Percentiles rank a stretch among this genome's conserved stretches.
Evolutionary conservation across 805 yeast genomes (phyloP).

Genomic region (Yarrowia phangngaensis): DNA sequence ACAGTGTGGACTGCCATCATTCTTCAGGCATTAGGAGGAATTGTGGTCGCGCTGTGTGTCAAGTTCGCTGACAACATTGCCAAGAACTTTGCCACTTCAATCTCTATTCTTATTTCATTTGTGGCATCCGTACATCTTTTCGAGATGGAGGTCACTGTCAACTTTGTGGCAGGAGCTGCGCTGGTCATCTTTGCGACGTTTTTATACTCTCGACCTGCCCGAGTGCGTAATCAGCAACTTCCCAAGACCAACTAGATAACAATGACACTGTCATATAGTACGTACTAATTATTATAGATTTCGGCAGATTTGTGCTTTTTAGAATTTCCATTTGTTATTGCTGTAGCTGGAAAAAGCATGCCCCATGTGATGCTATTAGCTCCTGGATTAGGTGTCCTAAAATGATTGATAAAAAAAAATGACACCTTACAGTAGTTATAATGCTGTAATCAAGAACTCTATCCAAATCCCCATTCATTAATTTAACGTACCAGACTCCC

Average conservation of each 20-base stretch:
- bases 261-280: no score
- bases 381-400: no score
- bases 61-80: constrained; percentile 45
- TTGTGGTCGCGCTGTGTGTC: constrained; percentile 44
- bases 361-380: no score
- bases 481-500: no score
- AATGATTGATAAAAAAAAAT: no score
- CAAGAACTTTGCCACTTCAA: constrained; percentile 44
- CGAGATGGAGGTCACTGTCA: constrained; percentile 39
- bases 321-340: no score
- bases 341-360: no score
- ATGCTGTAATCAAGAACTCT: no score
- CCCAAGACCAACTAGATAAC: constrained; percentile 24
- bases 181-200: constrained; percentile 42
- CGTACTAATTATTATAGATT: no score
- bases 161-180: constrained; percentile 40
- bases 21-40: constrained; percentile 44
- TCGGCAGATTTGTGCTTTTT: no score
- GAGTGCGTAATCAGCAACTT: constrained; percentile 2
- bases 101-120: constrained; percentile 42
- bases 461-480: no score
- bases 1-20: constrained; percentile 42
- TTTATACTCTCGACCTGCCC: constrained; percentile 35
- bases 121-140: constrained; percentile 41
- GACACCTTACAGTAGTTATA: no score